phyloP scores from a whole-genome alignment of 805 yeast species.

The Ogataea paraovalis region DNA sequence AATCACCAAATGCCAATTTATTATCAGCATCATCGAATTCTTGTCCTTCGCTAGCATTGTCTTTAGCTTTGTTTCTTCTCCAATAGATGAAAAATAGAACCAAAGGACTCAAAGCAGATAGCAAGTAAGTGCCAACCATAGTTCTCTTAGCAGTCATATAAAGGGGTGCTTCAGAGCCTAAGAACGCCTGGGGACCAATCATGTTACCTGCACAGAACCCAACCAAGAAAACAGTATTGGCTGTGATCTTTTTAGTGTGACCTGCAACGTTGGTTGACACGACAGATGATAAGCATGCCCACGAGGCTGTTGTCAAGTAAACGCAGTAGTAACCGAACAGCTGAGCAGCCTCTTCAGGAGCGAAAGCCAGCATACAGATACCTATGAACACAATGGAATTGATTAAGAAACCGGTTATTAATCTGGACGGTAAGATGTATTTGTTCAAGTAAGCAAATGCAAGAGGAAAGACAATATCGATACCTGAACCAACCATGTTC shows the following conservation, averaged over 20 bases:
- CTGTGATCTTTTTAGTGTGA: constrained; percentile 53
- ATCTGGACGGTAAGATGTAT: constrained; percentile 21
- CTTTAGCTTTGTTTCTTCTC: constrained; percentile 37
- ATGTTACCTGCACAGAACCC: constrained; percentile 64
- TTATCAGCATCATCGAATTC: constrained; percentile 15
- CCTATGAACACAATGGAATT: constrained; percentile 20
- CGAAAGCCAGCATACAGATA: constrained; percentile 30
- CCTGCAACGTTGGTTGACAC: constrained; percentile 45
- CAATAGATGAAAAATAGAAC: constrained; percentile 26
- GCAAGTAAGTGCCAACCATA: constrained; percentile 41
- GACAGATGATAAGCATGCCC: constrained; percentile 25
- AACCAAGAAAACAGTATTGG: constrained; percentile 50
- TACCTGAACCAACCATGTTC: constrained; percentile 34
- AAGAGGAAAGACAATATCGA: constrained; percentile 28
- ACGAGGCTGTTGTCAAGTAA: constrained; percentile 23
- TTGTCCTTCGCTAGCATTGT: constrained; percentile 16
- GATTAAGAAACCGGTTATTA: constrained; percentile 19
- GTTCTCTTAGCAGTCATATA: constrained; percentile 54
- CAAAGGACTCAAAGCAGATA: constrained; percentile 8
- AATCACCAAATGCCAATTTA: constrained; percentile 41
- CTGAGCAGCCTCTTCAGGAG: constrained; percentile 13
- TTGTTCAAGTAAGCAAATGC: constrained; percentile 28
- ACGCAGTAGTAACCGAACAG: constrained; percentile 30
- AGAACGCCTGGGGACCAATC: constrained; percentile 69
- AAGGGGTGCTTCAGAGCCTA: constrained; percentile 48